Conservation (phyloP, 257 asterid species). For the Gardenia jasminoides region DNA sequence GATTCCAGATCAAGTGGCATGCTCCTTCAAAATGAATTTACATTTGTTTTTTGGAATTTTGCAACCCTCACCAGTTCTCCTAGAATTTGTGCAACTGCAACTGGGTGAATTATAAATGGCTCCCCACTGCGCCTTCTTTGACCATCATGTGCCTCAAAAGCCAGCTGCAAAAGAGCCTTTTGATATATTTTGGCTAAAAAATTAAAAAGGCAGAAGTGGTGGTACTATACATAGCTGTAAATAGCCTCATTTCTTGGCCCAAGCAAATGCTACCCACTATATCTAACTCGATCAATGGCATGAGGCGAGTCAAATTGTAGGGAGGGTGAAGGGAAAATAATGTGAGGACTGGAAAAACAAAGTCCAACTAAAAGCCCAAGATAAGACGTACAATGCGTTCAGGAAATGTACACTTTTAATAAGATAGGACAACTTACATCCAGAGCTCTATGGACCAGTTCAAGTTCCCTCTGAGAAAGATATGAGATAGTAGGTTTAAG, state of each 20-base stretch:
- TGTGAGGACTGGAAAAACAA: not conserved
- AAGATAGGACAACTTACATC: constrained; percentile 47
- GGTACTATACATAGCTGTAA: not conserved
- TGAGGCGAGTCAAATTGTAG: not conserved
- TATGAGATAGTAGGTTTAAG: constrained; percentile 74
- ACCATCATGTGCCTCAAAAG: constrained; percentile 95
- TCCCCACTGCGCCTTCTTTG: constrained; percentile 97
- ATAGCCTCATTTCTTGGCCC: not conserved
- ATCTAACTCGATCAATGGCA: not conserved
- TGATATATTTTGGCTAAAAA: not conserved
- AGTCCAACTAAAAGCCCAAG: constrained; percentile 1
- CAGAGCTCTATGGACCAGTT: constrained; percentile 65
- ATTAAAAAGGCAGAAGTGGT: not conserved
- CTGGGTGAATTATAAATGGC: constrained; percentile 89
- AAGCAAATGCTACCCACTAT: not conserved
- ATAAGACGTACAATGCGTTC: not conserved
- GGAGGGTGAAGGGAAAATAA: not conserved
- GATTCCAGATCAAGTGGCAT: not conserved
- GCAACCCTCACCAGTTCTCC: constrained; percentile 77
- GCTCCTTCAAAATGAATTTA: constrained; percentile 2
- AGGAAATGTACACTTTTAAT: not conserved
- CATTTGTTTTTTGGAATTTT: constrained; percentile 17
- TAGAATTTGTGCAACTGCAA: constrained; percentile 93
- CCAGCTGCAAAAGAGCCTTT: constrained; percentile 39
- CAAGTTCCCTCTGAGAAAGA: constrained; percentile 69